phyloP scores from a whole-genome alignment of 2,329 filamentous ascomycete species.

The Ophiostoma tasmaniense region DNA sequence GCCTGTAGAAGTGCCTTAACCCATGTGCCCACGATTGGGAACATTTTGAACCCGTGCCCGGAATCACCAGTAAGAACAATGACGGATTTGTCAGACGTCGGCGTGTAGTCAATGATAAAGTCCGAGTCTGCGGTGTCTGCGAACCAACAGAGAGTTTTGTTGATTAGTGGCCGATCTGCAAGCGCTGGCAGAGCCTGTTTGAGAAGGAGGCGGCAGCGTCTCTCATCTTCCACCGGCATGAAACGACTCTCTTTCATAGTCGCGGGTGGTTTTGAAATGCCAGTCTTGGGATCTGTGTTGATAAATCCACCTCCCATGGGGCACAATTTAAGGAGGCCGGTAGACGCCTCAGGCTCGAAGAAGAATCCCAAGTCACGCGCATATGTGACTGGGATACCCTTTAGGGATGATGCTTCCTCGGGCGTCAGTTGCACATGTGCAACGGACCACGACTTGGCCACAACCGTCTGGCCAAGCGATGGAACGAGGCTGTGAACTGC shows the following conservation, averaged over 20 bases:
- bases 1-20: neutral
- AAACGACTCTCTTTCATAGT: neutral
- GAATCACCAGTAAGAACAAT: conserved; percentile 6
- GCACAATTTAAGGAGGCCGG: conserved; percentile 49
- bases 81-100: conserved; percentile 26
- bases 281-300: neutral
- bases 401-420: conserved; percentile 43
- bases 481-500: neutral
- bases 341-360: conserved; percentile 35
- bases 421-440: neutral
- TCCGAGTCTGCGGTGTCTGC: neutral
- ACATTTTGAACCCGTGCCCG: conserved; percentile 12
- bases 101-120: neutral
- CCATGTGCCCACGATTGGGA: conserved; percentile 5
- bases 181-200: neutral
- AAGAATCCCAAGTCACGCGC: conserved; percentile 51
- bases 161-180: neutral
- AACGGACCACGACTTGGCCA: neutral
- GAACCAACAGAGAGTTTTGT: neutral
- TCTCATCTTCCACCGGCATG: neutral
- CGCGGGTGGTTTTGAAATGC: neutral
- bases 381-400: conserved; percentile 52
- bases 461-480: neutral
- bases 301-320: neutral
- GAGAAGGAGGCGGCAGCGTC: neutral